A percentile compares a stretch with the other conserved stretches of the same genome.
Evolutionary conservation across 2,329 filamentous ascomycete genomes (phyloP).

Genomic region (Cercospora sp.): DNA sequence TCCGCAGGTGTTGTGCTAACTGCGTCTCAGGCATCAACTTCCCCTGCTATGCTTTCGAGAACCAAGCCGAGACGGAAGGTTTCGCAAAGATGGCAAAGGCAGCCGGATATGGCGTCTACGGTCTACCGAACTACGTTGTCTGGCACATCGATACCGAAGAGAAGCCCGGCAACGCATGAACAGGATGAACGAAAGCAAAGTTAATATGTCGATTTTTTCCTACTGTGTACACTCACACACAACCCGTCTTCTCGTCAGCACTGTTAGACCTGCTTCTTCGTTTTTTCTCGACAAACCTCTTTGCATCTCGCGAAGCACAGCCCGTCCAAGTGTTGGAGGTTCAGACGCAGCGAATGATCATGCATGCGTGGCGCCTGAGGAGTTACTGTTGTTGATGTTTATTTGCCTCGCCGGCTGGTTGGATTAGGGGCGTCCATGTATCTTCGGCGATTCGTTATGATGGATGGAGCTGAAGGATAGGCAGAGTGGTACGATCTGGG

Average conservation of each 20-base stretch:
- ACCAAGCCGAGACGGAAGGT: conserved; percentile 97
- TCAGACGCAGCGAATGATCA: conserved; percentile 6
- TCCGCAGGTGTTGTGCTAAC: neutral
- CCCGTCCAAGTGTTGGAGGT: conserved; percentile 13
- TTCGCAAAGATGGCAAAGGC: conserved; percentile 99
- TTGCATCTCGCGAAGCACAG: conserved; percentile 12
- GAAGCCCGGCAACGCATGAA: conserved; percentile 73
- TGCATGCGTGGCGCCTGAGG: conserved; percentile 9
- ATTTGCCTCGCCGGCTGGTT: neutral
- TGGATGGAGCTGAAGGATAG: neutral
- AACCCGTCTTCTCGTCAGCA: neutral
- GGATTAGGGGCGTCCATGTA: neutral
- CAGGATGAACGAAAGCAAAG: conserved; percentile 11
- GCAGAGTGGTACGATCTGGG: neutral
- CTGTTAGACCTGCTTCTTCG: conserved; percentile 1
- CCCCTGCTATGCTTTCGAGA: conserved; percentile 93
- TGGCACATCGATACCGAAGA: conserved; percentile 98
- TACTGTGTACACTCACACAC: neutral
- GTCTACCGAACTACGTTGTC: conserved; percentile 94
- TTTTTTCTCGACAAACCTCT: neutral
- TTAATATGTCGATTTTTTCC: neutral
- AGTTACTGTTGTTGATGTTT: neutral
- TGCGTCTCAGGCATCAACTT: conserved; percentile 81
- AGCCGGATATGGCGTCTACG: conserved; percentile 88
- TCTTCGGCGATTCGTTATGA: neutral